Evolutionary conservation across 2,329 filamentous ascomycete genomes (phyloP).

Genomic region (Ambrosiella xylebori): DNA sequence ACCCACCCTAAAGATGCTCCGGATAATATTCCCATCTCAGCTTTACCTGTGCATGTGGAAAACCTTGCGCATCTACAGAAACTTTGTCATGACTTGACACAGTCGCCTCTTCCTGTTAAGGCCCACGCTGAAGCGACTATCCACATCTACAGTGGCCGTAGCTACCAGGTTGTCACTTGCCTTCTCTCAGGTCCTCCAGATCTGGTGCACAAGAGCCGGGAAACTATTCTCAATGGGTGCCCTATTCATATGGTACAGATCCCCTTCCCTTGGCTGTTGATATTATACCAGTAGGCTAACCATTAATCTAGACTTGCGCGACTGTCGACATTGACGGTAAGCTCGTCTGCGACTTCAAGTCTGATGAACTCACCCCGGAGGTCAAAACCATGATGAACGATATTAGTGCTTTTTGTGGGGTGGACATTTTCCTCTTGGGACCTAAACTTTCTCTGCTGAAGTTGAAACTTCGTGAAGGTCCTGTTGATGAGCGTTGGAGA

Average conservation of each 20-base stretch:
- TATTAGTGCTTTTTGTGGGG: slow-evolving; percentile 74
- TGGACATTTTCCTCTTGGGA: slow-evolving; percentile 89
- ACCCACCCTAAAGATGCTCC: slow-evolving; percentile 77
- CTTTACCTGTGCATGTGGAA: slow-evolving; percentile 78
- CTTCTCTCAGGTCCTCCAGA: slow-evolving; percentile 80
- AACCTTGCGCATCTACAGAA: slow-evolving; percentile 66
- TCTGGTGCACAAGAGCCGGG: slow-evolving; percentile 73
- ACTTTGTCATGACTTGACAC: slow-evolving; percentile 68
- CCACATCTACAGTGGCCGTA: slow-evolving; percentile 54
- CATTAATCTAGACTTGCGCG: slow-evolving; percentile 56
- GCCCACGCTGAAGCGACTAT: slow-evolving; percentile 63
- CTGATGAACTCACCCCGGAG: slow-evolving; percentile 51
- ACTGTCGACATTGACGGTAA: slow-evolving; percentile 86
- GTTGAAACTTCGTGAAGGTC: slow-evolving; percentile 58
- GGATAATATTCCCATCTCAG: slow-evolving; percentile 69
- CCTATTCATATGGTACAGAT: slow-evolving; percentile 73
- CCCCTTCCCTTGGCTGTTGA: slow-evolving; percentile 2
- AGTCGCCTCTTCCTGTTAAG: slow-evolving; percentile 53
- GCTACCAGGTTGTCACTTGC: slow-evolving; percentile 63
- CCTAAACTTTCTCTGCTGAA: slow-evolving; percentile 72
- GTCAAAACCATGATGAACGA: slow-evolving; percentile 76
- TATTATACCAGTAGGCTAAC: not conserved
- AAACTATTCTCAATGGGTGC: slow-evolving; percentile 78
- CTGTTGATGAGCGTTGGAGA: slow-evolving; percentile 76
- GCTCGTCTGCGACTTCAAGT: slow-evolving; percentile 59